phyloP scores from a whole-genome alignment of 306 rosid genomes.

The Aeschynomene evenia region DNA sequence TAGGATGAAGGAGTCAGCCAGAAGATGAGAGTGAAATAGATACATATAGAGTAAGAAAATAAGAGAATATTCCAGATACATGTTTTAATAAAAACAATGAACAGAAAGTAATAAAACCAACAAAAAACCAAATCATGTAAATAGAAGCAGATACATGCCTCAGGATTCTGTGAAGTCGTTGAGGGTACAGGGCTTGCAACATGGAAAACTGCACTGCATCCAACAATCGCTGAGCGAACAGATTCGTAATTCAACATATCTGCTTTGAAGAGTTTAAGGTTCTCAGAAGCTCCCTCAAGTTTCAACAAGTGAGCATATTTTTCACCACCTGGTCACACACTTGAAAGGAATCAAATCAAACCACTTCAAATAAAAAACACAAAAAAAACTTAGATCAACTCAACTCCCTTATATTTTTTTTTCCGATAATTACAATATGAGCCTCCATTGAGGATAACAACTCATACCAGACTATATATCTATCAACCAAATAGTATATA shows the following conservation, averaged over 20 bases:
- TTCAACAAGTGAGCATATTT: conserved; percentile 41
- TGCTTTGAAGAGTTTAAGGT: conserved; percentile 44
- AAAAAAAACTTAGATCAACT: neutral
- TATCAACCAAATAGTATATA: too few relatives aligned
- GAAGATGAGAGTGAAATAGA: neutral
- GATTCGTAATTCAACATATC: conserved; percentile 40
- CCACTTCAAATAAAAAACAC: neutral
- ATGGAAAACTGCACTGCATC: conserved; percentile 52
- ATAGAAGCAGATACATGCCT: conserved; percentile 24
- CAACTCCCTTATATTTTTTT: too few relatives aligned
- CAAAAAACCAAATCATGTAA: neutral
- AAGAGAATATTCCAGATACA: neutral
- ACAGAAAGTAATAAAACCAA: neutral
- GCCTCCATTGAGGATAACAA: too few relatives aligned
- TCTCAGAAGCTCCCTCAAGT: conserved; percentile 40
- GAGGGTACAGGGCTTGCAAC: conserved; percentile 59
- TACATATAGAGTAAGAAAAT: neutral
- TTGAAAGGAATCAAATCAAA: neutral
- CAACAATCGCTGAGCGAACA: conserved; percentile 39
- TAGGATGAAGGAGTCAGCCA: neutral
- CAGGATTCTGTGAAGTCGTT: conserved; percentile 30
- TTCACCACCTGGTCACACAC: conserved; percentile 27
- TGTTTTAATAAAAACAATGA: neutral
- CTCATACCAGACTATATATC: too few relatives aligned
- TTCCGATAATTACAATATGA: too few relatives aligned